Evolutionary conservation across 2,329 filamentous ascomycete species (phyloP).

Genomic region (Hypoxylon sp.): DNA sequence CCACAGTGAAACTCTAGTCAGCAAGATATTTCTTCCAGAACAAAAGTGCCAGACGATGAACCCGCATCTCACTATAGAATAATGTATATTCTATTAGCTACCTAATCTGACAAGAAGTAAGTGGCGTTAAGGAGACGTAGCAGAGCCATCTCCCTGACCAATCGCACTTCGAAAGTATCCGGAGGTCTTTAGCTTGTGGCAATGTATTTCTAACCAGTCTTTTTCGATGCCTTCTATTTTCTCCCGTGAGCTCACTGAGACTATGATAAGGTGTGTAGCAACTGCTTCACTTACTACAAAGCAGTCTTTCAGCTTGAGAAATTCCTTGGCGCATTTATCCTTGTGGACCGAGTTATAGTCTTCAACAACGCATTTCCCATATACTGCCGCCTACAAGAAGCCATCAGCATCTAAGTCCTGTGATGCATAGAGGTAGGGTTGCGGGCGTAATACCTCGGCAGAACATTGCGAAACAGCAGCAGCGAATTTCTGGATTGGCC

Average conservation of each 20-base stretch:
- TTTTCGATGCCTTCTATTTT: constrained; percentile 64
- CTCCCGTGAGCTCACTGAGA: constrained; percentile 26
- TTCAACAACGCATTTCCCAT: constrained; percentile 90
- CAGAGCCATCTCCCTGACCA: background rate
- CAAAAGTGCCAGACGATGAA: background rate
- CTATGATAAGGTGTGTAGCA: background rate
- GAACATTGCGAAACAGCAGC: constrained; percentile 67
- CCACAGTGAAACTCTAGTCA: too few relatives aligned
- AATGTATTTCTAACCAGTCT: constrained; percentile 49
- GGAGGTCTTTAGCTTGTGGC: background rate
- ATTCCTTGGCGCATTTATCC: constrained; percentile 89
- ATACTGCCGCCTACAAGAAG: constrained; percentile 75
- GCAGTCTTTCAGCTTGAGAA: constrained; percentile 87
- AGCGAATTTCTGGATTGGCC: constrained; percentile 69
- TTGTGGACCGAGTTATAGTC: constrained; percentile 93
- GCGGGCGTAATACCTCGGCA: constrained; percentile 58
- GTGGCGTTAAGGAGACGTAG: background rate
- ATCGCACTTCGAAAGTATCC: background rate
- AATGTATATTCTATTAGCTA: background rate
- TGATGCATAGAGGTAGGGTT: background rate
- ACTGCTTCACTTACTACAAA: constrained; percentile 73
- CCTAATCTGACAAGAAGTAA: background rate
- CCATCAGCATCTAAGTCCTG: constrained; percentile 3
- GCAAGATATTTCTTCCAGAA: too few relatives aligned
- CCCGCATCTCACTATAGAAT: background rate